phyloP scores from a whole-genome alignment of 2,329 filamentous ascomycete genomes.

The Paramyrothecium sp. region DNA sequence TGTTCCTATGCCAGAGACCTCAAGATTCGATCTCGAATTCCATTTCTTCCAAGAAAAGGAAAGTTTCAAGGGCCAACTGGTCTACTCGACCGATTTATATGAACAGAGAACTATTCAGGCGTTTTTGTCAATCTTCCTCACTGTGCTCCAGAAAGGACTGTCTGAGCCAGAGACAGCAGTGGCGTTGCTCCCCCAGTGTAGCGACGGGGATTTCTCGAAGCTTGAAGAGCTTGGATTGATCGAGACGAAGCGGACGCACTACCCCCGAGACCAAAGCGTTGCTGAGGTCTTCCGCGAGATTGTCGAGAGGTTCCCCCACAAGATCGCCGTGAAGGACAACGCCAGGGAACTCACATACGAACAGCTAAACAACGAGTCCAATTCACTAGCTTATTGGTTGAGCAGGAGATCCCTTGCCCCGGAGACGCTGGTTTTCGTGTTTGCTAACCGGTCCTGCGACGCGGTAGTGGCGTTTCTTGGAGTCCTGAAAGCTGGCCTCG shows the following conservation, averaged over 20 bases:
- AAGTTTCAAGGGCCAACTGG: conserved; percentile 2
- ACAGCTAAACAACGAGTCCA: conserved; percentile 4
- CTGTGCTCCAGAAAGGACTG: conserved; percentile 6
- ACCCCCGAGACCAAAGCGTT: conserved; percentile 8
- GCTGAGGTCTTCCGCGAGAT: conserved; percentile 6
- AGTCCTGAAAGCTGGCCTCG: conserved; percentile 10
- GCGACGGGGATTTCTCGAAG: neutral
- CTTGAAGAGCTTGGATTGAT: conserved; percentile 2
- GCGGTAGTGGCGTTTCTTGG: conserved; percentile 9
- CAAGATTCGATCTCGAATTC: conserved; percentile 13
- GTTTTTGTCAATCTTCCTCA: conserved; percentile 9
- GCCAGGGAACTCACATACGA: conserved; percentile 4
- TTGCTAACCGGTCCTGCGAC: conserved; percentile 9
- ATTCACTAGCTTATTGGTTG: conserved; percentile 4
- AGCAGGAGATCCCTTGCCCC: neutral
- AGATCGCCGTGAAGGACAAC: conserved; percentile 6
- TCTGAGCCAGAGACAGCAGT: neutral
- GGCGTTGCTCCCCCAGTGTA: neutral
- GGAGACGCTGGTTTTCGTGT: conserved; percentile 8
- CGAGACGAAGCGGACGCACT: conserved; percentile 1
- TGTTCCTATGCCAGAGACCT: neutral
- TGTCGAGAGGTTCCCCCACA: neutral
- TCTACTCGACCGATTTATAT: conserved; percentile 12
- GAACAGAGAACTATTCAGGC: conserved; percentile 6
- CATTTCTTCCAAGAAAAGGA: conserved; percentile 8